Evolutionary conservation across 768 basidiomycete species (phyloP).

Genomic region (Pisolithus marmoratus): DNA sequence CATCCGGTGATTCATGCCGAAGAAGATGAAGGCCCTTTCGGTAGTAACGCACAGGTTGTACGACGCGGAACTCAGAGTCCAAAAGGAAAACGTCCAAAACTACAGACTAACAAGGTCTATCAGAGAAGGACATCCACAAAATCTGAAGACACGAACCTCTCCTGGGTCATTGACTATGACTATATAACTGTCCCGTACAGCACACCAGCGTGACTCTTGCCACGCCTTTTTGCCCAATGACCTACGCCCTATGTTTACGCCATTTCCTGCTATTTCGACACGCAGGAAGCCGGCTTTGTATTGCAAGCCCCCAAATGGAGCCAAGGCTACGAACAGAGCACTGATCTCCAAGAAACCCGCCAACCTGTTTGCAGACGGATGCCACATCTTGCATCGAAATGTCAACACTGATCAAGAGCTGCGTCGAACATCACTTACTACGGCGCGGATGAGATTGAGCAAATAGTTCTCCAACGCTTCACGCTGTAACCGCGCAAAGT

Average conservation of each 20-base stretch:
- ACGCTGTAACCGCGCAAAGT: constrained; percentile 79
- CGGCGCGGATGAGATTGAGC: constrained; percentile 79
- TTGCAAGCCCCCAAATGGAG: constrained; percentile 77
- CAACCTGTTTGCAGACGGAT: constrained; percentile 85
- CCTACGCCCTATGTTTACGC: constrained; percentile 59
- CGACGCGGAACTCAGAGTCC: constrained; percentile 83
- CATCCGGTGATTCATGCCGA: constrained; percentile 32
- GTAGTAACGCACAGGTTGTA: constrained; percentile 86
- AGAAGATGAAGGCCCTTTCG: constrained; percentile 76
- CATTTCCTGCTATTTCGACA: constrained; percentile 48
- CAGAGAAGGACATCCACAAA: background rate
- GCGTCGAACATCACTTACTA: constrained; percentile 45
- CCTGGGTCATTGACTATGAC: constrained; percentile 84
- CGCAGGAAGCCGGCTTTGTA: constrained; percentile 85
- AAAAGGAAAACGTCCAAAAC: constrained; percentile 93
- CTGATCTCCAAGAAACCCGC: constrained; percentile 90
- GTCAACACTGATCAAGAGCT: constrained; percentile 1
- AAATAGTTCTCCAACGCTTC: constrained; percentile 85
- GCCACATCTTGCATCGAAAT: constrained; percentile 71
- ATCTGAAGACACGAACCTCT: constrained; percentile 46
- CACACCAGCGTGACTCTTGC: constrained; percentile 80
- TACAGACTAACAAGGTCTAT: constrained; percentile 43
- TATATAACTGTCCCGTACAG: constrained; percentile 87
- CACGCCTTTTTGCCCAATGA: constrained; percentile 52
- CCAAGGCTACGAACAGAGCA: constrained; percentile 75